These are phyloP conservation scores for Artemisia tridentata DNA, from an alignment of 129 eudicot species.

Conservation along the genomic window DNA sequence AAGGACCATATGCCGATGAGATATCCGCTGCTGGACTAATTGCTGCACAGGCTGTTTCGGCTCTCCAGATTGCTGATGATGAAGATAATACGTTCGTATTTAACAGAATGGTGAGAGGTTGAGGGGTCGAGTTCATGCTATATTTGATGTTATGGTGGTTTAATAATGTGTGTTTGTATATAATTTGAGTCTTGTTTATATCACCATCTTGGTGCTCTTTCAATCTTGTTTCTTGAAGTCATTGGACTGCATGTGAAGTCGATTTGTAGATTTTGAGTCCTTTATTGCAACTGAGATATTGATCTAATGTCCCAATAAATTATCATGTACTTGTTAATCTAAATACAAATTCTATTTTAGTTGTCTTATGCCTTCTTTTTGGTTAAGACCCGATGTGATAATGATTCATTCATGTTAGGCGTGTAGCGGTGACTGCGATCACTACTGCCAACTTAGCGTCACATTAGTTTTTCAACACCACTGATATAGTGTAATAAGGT, in stretches of 20 bases:
- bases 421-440: too few relatives aligned
- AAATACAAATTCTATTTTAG: conserved; percentile 4
- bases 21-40: conserved; percentile 54
- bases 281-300: conserved; percentile 4
- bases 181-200: conserved; percentile 18
- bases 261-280: conserved; percentile 3
- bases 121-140: conserved; percentile 6
- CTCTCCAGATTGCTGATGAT: conserved; percentile 75
- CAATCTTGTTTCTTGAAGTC: conserved; percentile 7
- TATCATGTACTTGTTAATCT: conserved; percentile 5
- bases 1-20: conserved; percentile 41
- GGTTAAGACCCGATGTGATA: too few relatives aligned
- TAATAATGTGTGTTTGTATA: conserved; percentile 17
- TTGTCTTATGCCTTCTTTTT: not conserved
- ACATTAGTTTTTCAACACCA: too few relatives aligned
- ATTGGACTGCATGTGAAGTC: not conserved
- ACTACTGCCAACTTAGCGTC: too few relatives aligned
- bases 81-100: conserved; percentile 52
- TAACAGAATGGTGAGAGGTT: conserved; percentile 52
- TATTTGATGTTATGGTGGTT: not conserved
- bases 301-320: not conserved
- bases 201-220: conserved; percentile 8
- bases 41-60: conserved; percentile 79
- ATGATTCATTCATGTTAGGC: too few relatives aligned
- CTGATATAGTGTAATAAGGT: too few relatives aligned